Percentiles rank a stretch among this genome's conserved stretches.
Evolutionary conservation across 1,284 basidiomycete genomes (phyloP).

Genomic region (Pterula multifida): DNA sequence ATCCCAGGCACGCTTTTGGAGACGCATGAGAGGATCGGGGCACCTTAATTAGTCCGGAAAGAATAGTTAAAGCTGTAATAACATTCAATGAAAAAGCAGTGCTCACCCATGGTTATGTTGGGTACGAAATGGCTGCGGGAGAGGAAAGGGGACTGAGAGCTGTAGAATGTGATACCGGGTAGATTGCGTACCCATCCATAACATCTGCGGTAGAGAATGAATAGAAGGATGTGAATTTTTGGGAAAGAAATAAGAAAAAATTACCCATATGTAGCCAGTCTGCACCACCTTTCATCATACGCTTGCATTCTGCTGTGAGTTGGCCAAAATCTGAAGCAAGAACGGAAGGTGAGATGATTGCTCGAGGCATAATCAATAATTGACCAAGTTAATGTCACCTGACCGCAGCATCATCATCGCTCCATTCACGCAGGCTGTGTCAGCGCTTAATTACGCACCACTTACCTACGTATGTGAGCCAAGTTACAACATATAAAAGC

Average conservation of each 20-base stretch:
- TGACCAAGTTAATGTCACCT: background rate
- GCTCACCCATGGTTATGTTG: slow-evolving; percentile 87
- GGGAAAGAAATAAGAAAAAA: slow-evolving; percentile 2
- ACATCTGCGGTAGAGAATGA: slow-evolving; percentile 47
- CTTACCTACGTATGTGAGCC: background rate
- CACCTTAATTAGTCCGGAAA: slow-evolving; percentile 41
- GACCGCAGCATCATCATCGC: background rate
- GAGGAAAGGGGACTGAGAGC: background rate
- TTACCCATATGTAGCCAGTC: slow-evolving; percentile 96
- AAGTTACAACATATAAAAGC: background rate
- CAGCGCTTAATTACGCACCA: background rate
- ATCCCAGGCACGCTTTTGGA: slow-evolving; percentile 84
- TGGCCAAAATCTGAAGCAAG: slow-evolving; percentile 93
- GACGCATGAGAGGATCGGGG: slow-evolving; percentile 85
- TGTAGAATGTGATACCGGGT: background rate
- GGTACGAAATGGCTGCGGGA: slow-evolving; percentile 85
- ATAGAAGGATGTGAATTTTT: slow-evolving; percentile 6
- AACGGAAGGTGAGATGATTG: slow-evolving; percentile 85
- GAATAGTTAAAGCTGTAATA: slow-evolving; percentile 4
- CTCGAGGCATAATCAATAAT: slow-evolving; percentile 78
- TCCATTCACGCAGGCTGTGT: background rate
- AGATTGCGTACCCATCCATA: slow-evolving; percentile 76
- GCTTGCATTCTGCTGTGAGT: slow-evolving; percentile 81
- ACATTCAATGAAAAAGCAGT: background rate
- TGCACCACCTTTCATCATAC: slow-evolving; percentile 86